Base-by-base conservation (phyloP, 768 basidiomycete species). In the Boletus rubescentipes region DNA sequence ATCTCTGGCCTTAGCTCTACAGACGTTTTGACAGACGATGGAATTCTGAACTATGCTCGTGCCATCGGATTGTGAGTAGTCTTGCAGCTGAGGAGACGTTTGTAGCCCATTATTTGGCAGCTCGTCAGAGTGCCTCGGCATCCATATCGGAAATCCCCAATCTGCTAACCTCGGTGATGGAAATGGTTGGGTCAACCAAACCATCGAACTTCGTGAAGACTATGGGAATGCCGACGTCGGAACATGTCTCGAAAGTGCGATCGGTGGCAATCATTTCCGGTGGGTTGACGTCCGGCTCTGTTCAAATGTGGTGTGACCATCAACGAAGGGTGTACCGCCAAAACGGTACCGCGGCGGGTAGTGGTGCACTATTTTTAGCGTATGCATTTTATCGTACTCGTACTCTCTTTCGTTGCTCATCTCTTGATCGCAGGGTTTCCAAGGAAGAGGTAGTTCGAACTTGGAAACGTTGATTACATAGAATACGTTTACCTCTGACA, bases 1-100 rank as follows among this genome's bases (percentile, higher is more conserved):
- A 77, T 88, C 51, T 88, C 86, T 5, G 85, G 79, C 1, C 64
- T 79, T 39, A 87, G 84, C 56, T 84, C 83, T 5, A 66, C 81
- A 3, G 72, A 44, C 2, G 81, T 87, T 21, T 78, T 86, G 47
- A 83, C 79, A 1, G 74, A 82, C 52, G 57, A 66, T 34, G 85
- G 86, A 1, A 66, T 86, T 49, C 35, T 82, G 31, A 85, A 83
- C 60, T 87, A 75, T 62, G 84, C 82, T 1, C 72, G 64, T 20
- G 77, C 84, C 4, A 77, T 87, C 54, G 84, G 83, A n/a, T 86
- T 85, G 85, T 86, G 56, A 59, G 79, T 66, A 2, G 2, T 15
- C 37, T 46, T 4, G 4, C 16, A 11, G 8, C 31, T 51, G 12
- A 35, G 15, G 15, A 34, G 16, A 26, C 9, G 34, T 43, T 20